Evolutionary conservation across 2,329 filamentous ascomycete genomes (phyloP), one percentile per base, ranked within the genome.

Genomic region (Hymenoscyphus fructigenus): DNA sequence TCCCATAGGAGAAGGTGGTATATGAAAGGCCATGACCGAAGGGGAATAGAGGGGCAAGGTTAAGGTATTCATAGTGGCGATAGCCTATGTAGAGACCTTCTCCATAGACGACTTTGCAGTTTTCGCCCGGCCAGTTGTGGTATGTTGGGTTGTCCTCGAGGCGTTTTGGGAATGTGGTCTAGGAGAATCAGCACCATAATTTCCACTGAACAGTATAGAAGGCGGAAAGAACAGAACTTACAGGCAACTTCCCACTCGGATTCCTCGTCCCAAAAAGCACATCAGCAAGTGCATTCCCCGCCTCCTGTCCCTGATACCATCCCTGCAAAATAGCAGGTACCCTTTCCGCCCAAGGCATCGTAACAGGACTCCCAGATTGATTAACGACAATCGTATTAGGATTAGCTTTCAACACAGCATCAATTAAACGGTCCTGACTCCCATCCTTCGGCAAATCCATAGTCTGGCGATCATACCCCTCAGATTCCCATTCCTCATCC

Each of bases 21-120:
- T 92, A 93, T 0, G 88, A 90, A 7, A 92, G 81, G 1, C 90
- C 90, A 74, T 91, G 88, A 12, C 90, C 90, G 69, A 92, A 92
- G 32, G 88, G 82, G 77, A 91, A 92, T 0, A 90, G 80, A 0
- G 88, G 87, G 5, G 81, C 77, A 59, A 88, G 82, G 29, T 80
- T 80, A 14, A 81, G 78, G 23, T 84, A 84, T 71, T 93, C 89
- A 75, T 91, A 92, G 76, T 91, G 88, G 20, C 86, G 79, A 77
- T 93, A 92, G 2, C 90, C 90, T 62, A 92, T 84, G 76, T 87
- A 91, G 14, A 92, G 77, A 15, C 88, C 89, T 75, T 93, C 90
- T 61, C 88, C 88, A 73, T 92, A 92, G 1, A 88, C 75, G 0
- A 89, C 87, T 69, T 86, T 83, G 58, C 85, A 77, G 74, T 91